Conservation (phyloP, 768 basidiomycete genomes). For the Phanerodontia chrysosporium region DNA sequence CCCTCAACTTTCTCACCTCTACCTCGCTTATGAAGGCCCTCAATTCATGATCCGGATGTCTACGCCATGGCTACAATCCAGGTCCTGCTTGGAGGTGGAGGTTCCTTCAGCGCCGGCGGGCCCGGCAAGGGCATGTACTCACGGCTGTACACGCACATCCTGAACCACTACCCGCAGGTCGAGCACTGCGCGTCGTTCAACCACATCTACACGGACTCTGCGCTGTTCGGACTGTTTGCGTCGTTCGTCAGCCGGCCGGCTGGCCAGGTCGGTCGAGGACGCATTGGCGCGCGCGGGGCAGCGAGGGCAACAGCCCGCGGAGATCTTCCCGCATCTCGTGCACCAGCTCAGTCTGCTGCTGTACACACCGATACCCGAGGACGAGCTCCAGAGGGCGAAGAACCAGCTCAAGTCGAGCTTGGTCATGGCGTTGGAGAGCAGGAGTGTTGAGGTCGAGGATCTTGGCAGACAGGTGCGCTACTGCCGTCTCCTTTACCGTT, state of each 20-base stretch:
- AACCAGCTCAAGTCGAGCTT: conserved; percentile 92
- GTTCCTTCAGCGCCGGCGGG: conserved; percentile 95
- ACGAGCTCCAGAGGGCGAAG: conserved; percentile 82
- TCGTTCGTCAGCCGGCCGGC: conserved; percentile 60
- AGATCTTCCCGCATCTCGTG: conserved; percentile 80
- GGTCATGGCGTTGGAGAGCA: conserved; percentile 92
- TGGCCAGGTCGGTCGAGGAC: conserved; percentile 23
- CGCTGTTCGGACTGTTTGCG: conserved; percentile 88
- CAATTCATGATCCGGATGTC: conserved; percentile 88
- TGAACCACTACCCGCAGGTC: conserved; percentile 90
- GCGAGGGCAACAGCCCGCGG: conserved; percentile 50
- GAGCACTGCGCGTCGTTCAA: conserved; percentile 97
- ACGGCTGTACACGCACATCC: conserved; percentile 90
- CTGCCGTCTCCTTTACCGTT: neutral
- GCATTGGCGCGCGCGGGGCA: neutral
- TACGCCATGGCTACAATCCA: conserved; percentile 94
- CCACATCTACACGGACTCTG: conserved; percentile 93
- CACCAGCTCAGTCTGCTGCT: conserved; percentile 84
- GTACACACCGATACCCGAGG: conserved; percentile 58
- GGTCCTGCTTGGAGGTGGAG: conserved; percentile 91
- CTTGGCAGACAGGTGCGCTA: conserved; percentile 76
- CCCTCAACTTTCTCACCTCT: conserved; percentile 87
- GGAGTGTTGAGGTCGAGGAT: conserved; percentile 82
- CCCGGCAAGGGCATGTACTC: conserved; percentile 99
- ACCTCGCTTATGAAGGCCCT: conserved; percentile 89